These are phyloP conservation scores for Phytophthora litchii DNA, from an alignment of 352 stramenopile genomes.

Conservation along the genomic window DNA sequence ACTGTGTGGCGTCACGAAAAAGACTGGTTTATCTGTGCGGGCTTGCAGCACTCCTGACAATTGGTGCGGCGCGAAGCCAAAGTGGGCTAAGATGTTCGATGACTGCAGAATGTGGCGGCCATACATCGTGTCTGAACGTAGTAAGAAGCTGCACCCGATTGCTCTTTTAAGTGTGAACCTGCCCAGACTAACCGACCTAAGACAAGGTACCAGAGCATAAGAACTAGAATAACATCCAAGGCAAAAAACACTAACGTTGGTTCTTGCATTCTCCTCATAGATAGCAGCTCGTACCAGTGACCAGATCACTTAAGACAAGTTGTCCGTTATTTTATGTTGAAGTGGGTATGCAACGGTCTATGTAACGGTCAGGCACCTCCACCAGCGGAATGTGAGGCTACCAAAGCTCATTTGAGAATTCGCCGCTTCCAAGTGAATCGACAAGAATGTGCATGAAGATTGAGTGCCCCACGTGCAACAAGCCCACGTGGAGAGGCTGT, in stretches of 20 bases:
- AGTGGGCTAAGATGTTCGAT: conserved; percentile 10
- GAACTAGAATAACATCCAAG: neutral
- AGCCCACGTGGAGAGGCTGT: conserved; percentile 67
- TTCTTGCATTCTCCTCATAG: too few species aligned
- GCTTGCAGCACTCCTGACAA: conserved; percentile 20
- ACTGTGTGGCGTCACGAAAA: conserved; percentile 21
- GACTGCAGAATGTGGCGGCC: conserved; percentile 19
- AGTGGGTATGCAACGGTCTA: neutral
- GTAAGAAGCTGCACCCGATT: neutral
- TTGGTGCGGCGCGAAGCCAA: conserved; percentile 34
- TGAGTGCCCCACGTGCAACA: conserved; percentile 64
- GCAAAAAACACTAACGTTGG: too few species aligned
- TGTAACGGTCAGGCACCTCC: neutral
- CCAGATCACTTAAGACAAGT: neutral
- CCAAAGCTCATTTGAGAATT: conserved; percentile 26
- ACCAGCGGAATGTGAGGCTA: neutral
- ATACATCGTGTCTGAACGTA: conserved; percentile 13
- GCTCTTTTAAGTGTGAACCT: conserved; percentile 2
- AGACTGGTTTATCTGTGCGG: conserved; percentile 16
- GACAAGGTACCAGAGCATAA: neutral
- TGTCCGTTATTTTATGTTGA: conserved; percentile 9
- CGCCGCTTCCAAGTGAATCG: conserved; percentile 12
- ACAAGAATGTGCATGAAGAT: conserved; percentile 62
- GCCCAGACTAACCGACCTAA: neutral
- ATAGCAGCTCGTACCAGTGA: neutral